Evolutionary conservation across 306 rosid species (phyloP), one percentile per base, ranked within the genome.

Genomic region (Dalbergia cochinchinensis): DNA sequence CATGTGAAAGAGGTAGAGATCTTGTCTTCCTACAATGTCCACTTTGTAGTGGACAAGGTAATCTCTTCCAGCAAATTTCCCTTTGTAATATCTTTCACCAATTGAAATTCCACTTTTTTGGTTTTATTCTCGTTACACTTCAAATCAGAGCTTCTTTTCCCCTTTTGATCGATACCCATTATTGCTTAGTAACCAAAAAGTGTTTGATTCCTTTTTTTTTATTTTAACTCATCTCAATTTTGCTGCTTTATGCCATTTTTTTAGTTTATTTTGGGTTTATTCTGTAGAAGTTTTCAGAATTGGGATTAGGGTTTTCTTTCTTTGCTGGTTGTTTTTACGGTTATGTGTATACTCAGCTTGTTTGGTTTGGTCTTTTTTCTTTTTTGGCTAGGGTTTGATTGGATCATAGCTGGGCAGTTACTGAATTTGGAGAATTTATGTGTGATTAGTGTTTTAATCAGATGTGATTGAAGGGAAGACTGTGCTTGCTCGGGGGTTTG

Each of bases 101-200:
- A 71, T 85, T 55, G 12, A 63, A 51, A 3, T 85, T 78, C 73
- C 48, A 19, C 60, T 20, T 44, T 68, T 78, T 47, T 69, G 2
- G 7, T 51, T 54, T n/a, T n/a, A 5, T 73, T 77, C 73, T 48
- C 41, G 54, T 73, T 67, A 78, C 82, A 47, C 86, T 82, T 82
- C 73, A 84, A 85, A 78, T 78, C 84, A 22, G 51, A 79, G 22
- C 64, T 42, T 73, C 42, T 78, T 85, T 80, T 67, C 8, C 58
- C 55, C 82, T 85, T 82, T 82, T 78, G 63, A 82, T 85, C 84
- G 75, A 82, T 85, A 74, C 82, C 84, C 69, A 85, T 62, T 74
- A 26, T 82, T 85, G 18, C 58, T 68, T 65, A 20, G 80, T 22
- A 76, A 65, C 50, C 55, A 12, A 85, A 80, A 72, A 35, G 73